A percentile compares a stretch with the other conserved stretches of the same genome.
Evolutionary conservation across 2,329 filamentous ascomycete species (phyloP).

Genomic region (Pyrenochaeta sp.): DNA sequence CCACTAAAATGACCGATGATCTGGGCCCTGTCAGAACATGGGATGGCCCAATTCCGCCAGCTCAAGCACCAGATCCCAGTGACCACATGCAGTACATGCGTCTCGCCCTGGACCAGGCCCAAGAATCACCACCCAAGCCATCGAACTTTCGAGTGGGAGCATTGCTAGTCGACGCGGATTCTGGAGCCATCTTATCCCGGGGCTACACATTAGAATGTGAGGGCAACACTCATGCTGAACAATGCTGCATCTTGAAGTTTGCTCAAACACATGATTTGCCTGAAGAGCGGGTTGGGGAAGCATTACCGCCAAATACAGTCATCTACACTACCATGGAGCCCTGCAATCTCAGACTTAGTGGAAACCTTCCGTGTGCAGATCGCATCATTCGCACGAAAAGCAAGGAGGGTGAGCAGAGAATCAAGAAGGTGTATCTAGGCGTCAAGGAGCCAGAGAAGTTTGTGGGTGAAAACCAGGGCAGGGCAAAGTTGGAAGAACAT

Average conservation of each 20-base stretch:
- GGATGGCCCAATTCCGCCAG: slow-evolving; percentile 28
- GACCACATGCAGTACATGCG: slow-evolving; percentile 65
- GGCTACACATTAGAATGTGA: slow-evolving; percentile 91
- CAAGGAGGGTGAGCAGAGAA: slow-evolving; percentile 61
- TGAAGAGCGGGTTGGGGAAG: slow-evolving; percentile 64
- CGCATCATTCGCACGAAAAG: slow-evolving; percentile 68
- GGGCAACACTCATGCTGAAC: slow-evolving; percentile 96
- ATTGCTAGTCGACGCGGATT: slow-evolving; percentile 72
- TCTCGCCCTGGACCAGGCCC: slow-evolving; percentile 77
- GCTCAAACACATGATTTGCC: slow-evolving; percentile 47
- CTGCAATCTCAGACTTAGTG: slow-evolving; percentile 76
- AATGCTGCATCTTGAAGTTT: slow-evolving; percentile 86
- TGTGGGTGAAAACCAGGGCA: slow-evolving; percentile 81
- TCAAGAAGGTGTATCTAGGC: slow-evolving; percentile 84
- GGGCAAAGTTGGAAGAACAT: slow-evolving; percentile 71
- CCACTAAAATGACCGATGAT: slow-evolving; percentile 29
- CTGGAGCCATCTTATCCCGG: slow-evolving; percentile 72
- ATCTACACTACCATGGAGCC: slow-evolving; percentile 96
- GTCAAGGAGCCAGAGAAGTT: slow-evolving; percentile 91
- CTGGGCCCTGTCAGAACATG: slow-evolving; percentile 28
- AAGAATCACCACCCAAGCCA: slow-evolving; percentile 81
- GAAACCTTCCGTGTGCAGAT: slow-evolving; percentile 80
- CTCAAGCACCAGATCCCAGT: slow-evolving; percentile 28
- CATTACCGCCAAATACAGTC: slow-evolving; percentile 63
- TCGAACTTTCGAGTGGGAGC: slow-evolving; percentile 96